A percentile compares a stretch with the other conserved stretches of the same genome.
phyloP scores from a whole-genome alignment of 176 grass and related monocot species.

The Echinochloa phyllopogon region DNA sequence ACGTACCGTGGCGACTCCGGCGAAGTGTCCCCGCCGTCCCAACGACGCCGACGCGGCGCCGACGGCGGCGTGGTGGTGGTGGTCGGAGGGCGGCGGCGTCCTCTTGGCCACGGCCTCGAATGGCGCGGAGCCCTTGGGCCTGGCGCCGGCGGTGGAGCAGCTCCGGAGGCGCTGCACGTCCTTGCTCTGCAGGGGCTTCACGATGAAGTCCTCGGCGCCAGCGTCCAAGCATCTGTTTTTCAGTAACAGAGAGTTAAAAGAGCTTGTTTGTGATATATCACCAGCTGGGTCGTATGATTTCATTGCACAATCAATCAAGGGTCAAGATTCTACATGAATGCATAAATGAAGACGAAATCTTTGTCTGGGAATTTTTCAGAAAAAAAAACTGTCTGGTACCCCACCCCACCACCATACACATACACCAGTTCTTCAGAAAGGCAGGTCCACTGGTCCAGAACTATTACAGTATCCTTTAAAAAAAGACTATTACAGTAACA shows the following conservation, averaged over 20 bases:
- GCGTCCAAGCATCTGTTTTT: slow-evolving; percentile 53
- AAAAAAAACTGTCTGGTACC: too few species aligned
- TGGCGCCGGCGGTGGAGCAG: slow-evolving; percentile 50
- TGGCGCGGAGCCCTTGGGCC: neutral
- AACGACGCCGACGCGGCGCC: slow-evolving; percentile 30
- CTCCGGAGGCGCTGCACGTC: slow-evolving; percentile 77
- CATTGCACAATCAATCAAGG: neutral
- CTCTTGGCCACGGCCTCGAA: slow-evolving; percentile 35
- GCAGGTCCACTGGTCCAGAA: neutral
- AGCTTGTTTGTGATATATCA: neutral
- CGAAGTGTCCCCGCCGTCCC: slow-evolving; percentile 45
- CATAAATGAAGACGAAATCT: slow-evolving; percentile 31
- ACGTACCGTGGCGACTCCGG: slow-evolving; percentile 69
- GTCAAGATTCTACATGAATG: slow-evolving; percentile 29
- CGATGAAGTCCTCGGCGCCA: slow-evolving; percentile 86
- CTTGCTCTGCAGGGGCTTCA: slow-evolving; percentile 88
- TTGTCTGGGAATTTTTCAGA: neutral
- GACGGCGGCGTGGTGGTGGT: neutral
- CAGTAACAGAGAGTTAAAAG: neutral
- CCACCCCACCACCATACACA: too few species aligned
- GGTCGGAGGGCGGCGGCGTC: slow-evolving; percentile 7
- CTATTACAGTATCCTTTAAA: neutral
- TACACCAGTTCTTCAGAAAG: neutral
- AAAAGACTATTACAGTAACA: neutral
- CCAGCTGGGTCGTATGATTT: neutral